Conservation (phyloP, 805 yeast genomes). For the Candida ascalaphidarum region DNA sequence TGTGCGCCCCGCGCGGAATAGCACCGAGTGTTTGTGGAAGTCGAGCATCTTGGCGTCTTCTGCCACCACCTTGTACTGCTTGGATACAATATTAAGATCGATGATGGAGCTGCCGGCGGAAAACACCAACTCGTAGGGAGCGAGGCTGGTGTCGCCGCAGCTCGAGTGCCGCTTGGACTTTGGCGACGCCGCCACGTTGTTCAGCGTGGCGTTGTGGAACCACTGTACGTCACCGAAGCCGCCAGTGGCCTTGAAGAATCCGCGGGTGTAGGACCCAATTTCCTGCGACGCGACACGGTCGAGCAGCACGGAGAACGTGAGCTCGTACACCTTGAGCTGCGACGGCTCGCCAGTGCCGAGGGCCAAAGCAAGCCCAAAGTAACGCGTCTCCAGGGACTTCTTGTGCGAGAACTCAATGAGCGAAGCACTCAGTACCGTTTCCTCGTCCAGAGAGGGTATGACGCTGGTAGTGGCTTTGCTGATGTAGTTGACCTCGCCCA, state of each 20-base stretch:
- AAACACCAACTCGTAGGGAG: too few relatives aligned
- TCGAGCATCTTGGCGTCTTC: too few relatives aligned
- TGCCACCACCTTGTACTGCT: too few relatives aligned
- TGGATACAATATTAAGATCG: too few relatives aligned
- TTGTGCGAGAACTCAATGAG: constrained; percentile 9
- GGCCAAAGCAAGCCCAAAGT: constrained; percentile 11
- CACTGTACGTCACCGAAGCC: constrained; percentile 8
- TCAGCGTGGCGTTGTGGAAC: constrained; percentile 6
- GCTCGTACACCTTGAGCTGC: constrained; percentile 8
- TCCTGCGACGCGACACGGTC: constrained; percentile 4
- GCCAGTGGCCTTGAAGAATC: constrained; percentile 5
- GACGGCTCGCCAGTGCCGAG: constrained; percentile 3
- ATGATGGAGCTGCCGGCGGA: too few relatives aligned
- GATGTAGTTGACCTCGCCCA: background rate
- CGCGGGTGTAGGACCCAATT: constrained; percentile 10
- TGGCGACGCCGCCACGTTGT: too few relatives aligned
- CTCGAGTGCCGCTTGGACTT: too few relatives aligned
- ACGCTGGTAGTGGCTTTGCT: background rate
- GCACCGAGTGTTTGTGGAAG: too few relatives aligned
- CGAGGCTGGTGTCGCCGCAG: too few relatives aligned
- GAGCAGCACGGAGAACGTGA: constrained; percentile 3
- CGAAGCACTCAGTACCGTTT: constrained; percentile 1
- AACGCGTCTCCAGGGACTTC: constrained; percentile 1
- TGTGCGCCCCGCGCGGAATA: too few relatives aligned
- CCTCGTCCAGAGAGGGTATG: constrained; percentile 2